A percentile compares a stretch with the other conserved stretches of the same genome.
Conservation (phyloP, 2,329 filamentous ascomycete genomes). For the Akanthomyces lecanii region DNA sequence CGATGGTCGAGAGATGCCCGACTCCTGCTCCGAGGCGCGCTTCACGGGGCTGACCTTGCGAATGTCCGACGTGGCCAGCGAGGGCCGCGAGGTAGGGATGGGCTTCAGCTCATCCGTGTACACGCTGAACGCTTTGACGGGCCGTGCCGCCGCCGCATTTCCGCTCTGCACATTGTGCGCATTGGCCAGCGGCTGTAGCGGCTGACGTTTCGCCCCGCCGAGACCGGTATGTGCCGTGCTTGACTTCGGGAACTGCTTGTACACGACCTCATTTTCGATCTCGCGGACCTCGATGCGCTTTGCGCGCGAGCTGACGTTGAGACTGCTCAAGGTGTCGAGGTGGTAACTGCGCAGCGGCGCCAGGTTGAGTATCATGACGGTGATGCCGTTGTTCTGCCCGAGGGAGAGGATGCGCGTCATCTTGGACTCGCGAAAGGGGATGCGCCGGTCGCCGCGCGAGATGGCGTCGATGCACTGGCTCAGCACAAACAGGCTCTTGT, state of each 20-base stretch:
- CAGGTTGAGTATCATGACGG: conserved; percentile 93
- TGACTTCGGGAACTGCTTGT: conserved; percentile 67
- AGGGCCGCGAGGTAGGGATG: conserved; percentile 29
- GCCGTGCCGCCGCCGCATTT: conserved; percentile 30
- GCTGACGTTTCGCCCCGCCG: conserved; percentile 55
- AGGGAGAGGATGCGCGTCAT: conserved; percentile 93
- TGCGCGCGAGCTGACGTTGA: conserved; percentile 91
- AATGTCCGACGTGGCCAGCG: conserved; percentile 32
- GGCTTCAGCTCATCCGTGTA: conserved; percentile 70
- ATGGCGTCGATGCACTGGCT: conserved; percentile 96
- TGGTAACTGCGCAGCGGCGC: conserved; percentile 90
- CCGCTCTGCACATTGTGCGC: conserved; percentile 68
- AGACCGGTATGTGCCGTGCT: conserved; percentile 32
- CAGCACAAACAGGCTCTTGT: conserved; percentile 92
- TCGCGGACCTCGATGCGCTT: conserved; percentile 96
- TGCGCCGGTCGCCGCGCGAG: conserved; percentile 66
- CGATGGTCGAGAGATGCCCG: conserved; percentile 37
- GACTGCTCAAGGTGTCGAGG: conserved; percentile 84
- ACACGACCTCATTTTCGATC: conserved; percentile 91
- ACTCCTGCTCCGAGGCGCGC: conserved; percentile 40
- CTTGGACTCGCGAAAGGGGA: conserved; percentile 92
- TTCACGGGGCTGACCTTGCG: conserved; percentile 36
- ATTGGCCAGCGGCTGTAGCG: conserved; percentile 71
- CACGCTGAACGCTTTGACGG: conserved; percentile 74
- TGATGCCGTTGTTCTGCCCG: conserved; percentile 92